Percentiles rank a stretch among this genome's conserved stretches.
Evolutionary conservation across 306 rosid species (phyloP).

Genomic region (Fragaria vesca): DNA sequence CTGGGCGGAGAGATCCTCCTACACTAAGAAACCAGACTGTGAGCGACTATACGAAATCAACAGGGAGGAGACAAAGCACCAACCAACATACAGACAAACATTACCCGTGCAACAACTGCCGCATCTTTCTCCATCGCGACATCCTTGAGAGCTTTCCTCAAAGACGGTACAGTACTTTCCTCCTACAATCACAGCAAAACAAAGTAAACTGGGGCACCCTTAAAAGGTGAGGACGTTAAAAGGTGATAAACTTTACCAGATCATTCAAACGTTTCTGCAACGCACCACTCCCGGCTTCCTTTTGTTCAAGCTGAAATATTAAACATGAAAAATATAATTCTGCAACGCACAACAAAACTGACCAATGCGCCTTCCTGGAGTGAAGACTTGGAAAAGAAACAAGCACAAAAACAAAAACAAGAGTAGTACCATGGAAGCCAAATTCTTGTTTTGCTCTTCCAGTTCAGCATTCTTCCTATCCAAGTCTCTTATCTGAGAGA

Average conservation of each 20-base stretch:
- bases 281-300: slow-evolving; percentile 52
- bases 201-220: neutral
- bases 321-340: slow-evolving; percentile 13
- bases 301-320: slow-evolving; percentile 64
- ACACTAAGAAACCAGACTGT: slow-evolving; percentile 26
- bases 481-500: slow-evolving; percentile 68
- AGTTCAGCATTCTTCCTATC: slow-evolving; percentile 66
- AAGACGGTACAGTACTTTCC: slow-evolving; percentile 69
- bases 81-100: slow-evolving; percentile 9
- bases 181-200: slow-evolving; percentile 47
- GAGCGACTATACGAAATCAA: slow-evolving; percentile 10
- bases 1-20: slow-evolving; percentile 93
- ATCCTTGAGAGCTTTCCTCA: slow-evolving; percentile 85
- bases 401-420: slow-evolving; percentile 3
- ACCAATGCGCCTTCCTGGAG: neutral
- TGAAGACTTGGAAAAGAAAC: neutral
- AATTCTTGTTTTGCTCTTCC: slow-evolving; percentile 56
- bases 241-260: slow-evolving; percentile 45
- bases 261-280: slow-evolving; percentile 66
- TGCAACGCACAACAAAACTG: slow-evolving; percentile 10
- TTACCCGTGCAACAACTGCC: slow-evolving; percentile 85
- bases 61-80: slow-evolving; percentile 4
- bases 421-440: slow-evolving; percentile 48
- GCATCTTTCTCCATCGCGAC: slow-evolving; percentile 99
- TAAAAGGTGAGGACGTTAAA: neutral